Base-by-base conservation (phyloP, 805 yeast species). In the Kuraishia capsulata region DNA sequence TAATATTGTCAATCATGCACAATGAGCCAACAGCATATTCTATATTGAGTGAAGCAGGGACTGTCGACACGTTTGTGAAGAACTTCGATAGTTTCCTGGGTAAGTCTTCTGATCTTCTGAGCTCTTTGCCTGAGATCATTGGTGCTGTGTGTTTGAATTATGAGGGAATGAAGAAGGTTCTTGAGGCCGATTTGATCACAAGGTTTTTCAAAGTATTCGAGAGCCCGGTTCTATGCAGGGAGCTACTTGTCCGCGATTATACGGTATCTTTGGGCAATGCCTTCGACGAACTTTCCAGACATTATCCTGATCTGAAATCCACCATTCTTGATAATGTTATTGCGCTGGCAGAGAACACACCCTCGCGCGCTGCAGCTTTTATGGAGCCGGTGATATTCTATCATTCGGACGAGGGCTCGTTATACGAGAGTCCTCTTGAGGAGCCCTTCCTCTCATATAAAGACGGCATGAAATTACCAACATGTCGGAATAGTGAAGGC, bases 21-120 rank as follows among this genome's bases (percentile, higher is more conserved):
- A 83, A 81, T 46, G 97, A 90, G 50, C 96, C 97, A 6, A 87
- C 96, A 0, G 85, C 95, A 3, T 89, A 71, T 50, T 70, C 82
- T 2, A 78, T 89, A 31, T 65, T 89, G 46, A 78, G 75, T 30
- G 97, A 89, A 54, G 81, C 94, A 0, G 73, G 76, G 1, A 75
- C 84, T 1, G 75, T 89, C 28, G 81, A 81, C 35, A 62, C 74
- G 2, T 67, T 88, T 28, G 55, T 88, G 36, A 68, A 69, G 9
- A 68, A 78, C 35, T 80, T 81, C 50, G 68, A 67, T 11, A 50
- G 53, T 0, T 69, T 82, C 18, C 62, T 86, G 41, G 64, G 74
- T 10, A 80, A 80, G 4, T 69, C 79, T 18, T 64, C 73, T 6
- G 79, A 76, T 11, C 59, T 86, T 21, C 51, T 84, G 6, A 50